phyloP scores from a whole-genome alignment of 805 yeast genomes.

The Myxozyma nipponensis region DNA sequence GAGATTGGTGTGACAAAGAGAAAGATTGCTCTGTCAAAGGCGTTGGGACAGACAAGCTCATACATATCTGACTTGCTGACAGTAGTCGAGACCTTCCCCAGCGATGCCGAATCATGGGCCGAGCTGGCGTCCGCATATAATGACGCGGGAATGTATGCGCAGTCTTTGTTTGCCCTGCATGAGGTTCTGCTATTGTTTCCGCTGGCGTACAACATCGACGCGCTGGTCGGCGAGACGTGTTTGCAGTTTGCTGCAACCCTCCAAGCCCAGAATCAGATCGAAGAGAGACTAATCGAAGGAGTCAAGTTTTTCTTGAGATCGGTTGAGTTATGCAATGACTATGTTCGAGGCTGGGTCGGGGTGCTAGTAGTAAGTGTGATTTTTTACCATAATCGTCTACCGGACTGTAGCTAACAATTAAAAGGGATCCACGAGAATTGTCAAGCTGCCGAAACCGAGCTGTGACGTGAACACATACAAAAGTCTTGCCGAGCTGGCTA shows the following conservation, averaged over 20 bases:
- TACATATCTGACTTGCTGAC: constrained; percentile 55
- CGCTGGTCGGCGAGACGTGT: constrained; percentile 55
- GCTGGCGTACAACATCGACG: constrained; percentile 61
- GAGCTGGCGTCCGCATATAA: constrained; percentile 68
- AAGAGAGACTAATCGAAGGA: constrained; percentile 31
- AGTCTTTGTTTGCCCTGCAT: constrained; percentile 62
- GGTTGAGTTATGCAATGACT: constrained; percentile 70
- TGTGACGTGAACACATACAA: constrained; percentile 32
- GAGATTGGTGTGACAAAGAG: constrained; percentile 35
- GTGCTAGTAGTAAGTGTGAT: constrained; percentile 38
- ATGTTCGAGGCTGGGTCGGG: constrained; percentile 73
- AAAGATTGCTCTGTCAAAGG: constrained; percentile 33
- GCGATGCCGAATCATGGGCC: constrained; percentile 74
- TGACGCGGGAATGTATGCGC: constrained; percentile 57
- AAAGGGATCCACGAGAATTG: constrained; percentile 32
- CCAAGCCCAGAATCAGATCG: constrained; percentile 22
- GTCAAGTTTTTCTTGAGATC: constrained; percentile 58
- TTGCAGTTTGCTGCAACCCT: constrained; percentile 28
- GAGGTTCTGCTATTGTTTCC: constrained; percentile 71
- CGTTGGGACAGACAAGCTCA: constrained; percentile 31
- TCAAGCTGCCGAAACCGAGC: constrained; percentile 3
- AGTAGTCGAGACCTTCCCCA: constrained; percentile 60
- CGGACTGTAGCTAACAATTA: background rate
- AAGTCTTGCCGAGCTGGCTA: constrained; percentile 41
- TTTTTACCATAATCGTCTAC: background rate